phyloP scores from a whole-genome alignment of 768 basidiomycete species.

The Boletus insuetus region DNA sequence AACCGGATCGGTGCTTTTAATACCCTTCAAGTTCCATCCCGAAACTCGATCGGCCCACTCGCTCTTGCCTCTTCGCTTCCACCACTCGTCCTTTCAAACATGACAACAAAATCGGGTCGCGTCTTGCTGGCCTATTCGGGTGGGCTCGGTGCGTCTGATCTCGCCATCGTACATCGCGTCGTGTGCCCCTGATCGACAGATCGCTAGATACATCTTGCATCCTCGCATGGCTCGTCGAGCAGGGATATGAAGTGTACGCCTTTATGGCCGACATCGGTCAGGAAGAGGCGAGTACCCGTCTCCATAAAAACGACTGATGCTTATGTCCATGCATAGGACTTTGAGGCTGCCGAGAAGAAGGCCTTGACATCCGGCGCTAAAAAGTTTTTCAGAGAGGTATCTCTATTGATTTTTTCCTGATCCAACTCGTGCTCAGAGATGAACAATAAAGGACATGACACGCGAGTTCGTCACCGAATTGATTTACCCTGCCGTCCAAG shows the following conservation, averaged over 20 bases:
- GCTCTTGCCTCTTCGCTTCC: not conserved
- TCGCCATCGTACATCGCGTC: not conserved
- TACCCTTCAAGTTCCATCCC: too few relatives aligned
- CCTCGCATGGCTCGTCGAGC: conserved; percentile 97
- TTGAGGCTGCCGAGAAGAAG: conserved; percentile 86
- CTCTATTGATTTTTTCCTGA: not conserved
- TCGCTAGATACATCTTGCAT: conserved; percentile 93
- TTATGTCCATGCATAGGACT: conserved; percentile 58
- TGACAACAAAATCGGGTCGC: conserved; percentile 56
- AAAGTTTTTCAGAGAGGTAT: conserved; percentile 89
- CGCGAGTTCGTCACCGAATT: conserved; percentile 94
- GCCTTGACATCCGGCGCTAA: conserved; percentile 91
- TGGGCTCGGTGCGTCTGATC: conserved; percentile 73
- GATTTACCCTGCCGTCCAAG: conserved; percentile 97
- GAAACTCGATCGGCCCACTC: not conserved
- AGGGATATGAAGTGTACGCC: conserved; percentile 95
- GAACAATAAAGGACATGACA: conserved; percentile 73
- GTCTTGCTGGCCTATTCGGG: conserved; percentile 98
- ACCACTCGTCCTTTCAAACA: not conserved
- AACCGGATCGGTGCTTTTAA: not conserved
- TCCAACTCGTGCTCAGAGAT: not conserved
- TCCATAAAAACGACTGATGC: not conserved
- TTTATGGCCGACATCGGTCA: conserved; percentile 97
- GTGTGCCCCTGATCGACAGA: conserved; percentile 4
- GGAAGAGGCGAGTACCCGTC: conserved; percentile 59